Percentiles rank a stretch among this genome's conserved stretches.
Conservation (phyloP, 164 flowering plant species). For the Chloranthus sessilifolius region DNA sequence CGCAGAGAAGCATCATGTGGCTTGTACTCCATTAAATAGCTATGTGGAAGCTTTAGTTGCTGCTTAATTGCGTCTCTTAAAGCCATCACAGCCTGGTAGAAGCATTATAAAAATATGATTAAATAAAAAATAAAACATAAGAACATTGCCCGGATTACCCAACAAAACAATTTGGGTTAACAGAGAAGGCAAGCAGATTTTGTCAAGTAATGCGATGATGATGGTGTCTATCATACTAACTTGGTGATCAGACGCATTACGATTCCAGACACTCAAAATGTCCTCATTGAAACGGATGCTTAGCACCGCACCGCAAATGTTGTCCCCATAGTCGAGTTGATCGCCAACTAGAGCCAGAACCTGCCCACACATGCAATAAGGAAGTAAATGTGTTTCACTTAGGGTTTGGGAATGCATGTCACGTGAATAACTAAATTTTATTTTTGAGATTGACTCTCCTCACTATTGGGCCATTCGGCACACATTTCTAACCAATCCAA, state of each 20-base stretch:
- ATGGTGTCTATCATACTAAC: too few species aligned
- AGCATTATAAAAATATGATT: not conserved
- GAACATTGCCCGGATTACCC: not conserved
- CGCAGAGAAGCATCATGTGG: constrained; percentile 89
- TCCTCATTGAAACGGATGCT: constrained; percentile 95
- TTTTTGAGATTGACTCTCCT: too few species aligned
- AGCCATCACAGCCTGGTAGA: constrained; percentile 74
- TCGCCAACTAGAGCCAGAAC: constrained; percentile 92
- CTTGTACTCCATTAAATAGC: constrained; percentile 97
- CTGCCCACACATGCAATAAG: constrained; percentile 30
- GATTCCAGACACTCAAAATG: constrained; percentile 91
- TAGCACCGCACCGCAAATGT: constrained; percentile 89
- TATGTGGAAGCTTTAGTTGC: constrained; percentile 82
- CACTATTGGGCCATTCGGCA: too few species aligned
- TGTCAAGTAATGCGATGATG: too few species aligned
- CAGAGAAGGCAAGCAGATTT: too few species aligned
- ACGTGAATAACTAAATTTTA: too few species aligned
- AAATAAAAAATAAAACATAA: not conserved
- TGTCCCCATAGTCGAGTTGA: constrained; percentile 84
- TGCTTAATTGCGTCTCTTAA: constrained; percentile 84
- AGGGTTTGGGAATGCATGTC: too few species aligned
- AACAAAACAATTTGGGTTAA: not conserved
- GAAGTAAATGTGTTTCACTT: too few species aligned
- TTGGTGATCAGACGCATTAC: constrained; percentile 94
- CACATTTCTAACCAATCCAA: too few species aligned